Evolutionary conservation across 2,329 filamentous ascomycete species (phyloP), one percentile per base, ranked within the genome.

Genomic region (Epichloe typhina): DNA sequence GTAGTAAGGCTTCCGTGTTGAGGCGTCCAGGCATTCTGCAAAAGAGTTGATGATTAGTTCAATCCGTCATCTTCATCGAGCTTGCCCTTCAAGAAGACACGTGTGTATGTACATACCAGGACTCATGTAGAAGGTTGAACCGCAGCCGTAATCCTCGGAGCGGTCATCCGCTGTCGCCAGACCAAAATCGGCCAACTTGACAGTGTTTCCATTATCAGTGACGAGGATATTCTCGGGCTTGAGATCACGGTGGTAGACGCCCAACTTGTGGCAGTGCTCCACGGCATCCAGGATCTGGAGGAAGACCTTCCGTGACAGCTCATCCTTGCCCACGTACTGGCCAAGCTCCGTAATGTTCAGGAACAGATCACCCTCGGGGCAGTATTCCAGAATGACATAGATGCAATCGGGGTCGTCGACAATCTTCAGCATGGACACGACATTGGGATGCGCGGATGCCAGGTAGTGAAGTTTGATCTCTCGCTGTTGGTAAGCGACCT

Each of bases 81-180:
- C 26, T 31, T 9, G 26, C 26, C 26, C 3, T 31, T 31, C 8
- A 31, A 31, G 26, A 31, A 9, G 8, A 11, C 8, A 31, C 26
- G 26, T 31, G 40, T 11, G 26, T 17, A 53, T 47, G 41, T 53
- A 62, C 80, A 68, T 85, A 96, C 91, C 91, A 80, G 93, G 93
- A 64, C 89, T 95, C 93, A 97, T 98, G 73, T 98, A 98, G 64
- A 97, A 97, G 13, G 91, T 97, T 35, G 93, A 97, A 56, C 93
- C 93, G 67, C 93, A 98, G 62, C 93, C 93, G 69, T 95, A 96
- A 67, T 98, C 93, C 60, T 89, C 86, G 56, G 91, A 95, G 58
- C 84, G 76, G 57, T 82, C 77, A 57, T 91, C 87, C 52, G 82
- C 83, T 23, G 89, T 97, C 53, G 93, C 93, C 50, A 98, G 80